Percentiles rank a stretch among this genome's conserved stretches.
phyloP scores from a whole-genome alignment of 1,284 basidiomycete genomes.

The Termitomyces sp. region DNA sequence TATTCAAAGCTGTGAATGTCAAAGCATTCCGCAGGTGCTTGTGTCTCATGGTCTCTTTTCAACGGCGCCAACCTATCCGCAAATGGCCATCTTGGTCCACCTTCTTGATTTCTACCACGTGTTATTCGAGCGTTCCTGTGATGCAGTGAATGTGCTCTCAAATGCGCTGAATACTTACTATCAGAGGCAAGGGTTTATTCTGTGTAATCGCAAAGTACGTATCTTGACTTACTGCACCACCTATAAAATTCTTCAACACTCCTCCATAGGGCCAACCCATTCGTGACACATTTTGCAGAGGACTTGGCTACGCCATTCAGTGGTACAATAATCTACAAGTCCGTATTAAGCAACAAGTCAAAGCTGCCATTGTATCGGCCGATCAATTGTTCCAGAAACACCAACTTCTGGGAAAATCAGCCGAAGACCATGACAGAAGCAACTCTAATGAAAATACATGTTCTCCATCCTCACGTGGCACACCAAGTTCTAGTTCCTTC shows the following conservation, averaged over 20 bases:
- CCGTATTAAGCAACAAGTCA: constrained; percentile 5
- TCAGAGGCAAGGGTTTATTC: neutral
- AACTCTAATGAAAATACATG: too few relatives aligned
- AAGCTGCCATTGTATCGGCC: neutral
- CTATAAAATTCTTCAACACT: too few relatives aligned
- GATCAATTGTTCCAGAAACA: neutral
- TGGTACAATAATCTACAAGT: constrained; percentile 18
- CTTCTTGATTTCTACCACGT: neutral
- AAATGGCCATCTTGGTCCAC: constrained; percentile 14
- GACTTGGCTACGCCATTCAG: constrained; percentile 9
- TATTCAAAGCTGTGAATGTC: neutral
- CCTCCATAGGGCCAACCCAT: constrained; percentile 10
- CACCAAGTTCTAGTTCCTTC: neutral
- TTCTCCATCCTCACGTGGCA: too few relatives aligned
- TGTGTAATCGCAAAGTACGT: neutral
- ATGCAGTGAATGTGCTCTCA: constrained; percentile 15
- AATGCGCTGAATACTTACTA: constrained; percentile 18
- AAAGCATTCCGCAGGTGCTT: constrained; percentile 1
- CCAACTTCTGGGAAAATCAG: too few relatives aligned
- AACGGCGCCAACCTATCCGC: constrained; percentile 17
- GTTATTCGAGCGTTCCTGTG: neutral
- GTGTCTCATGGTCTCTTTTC: constrained; percentile 21
- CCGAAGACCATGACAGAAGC: too few relatives aligned
- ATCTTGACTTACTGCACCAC: neutral
- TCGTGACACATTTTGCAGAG: neutral